These are phyloP conservation scores for Ophiostoma ulmi DNA, from an alignment of 2,329 filamentous ascomycete genomes.

Conservation along the genomic window DNA sequence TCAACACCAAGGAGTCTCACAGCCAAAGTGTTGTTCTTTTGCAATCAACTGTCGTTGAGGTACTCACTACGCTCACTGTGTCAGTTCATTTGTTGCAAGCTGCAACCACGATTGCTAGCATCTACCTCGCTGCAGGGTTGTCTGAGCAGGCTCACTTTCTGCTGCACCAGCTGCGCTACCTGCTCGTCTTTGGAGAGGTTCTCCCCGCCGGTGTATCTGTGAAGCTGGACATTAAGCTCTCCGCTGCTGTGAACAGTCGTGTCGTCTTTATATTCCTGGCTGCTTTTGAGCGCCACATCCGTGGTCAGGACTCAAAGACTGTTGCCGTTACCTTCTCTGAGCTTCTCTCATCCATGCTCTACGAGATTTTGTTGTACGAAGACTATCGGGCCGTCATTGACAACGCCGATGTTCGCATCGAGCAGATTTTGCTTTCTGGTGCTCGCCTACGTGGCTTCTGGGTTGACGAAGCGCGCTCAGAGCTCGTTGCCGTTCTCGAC, in stretches of 20 bases:
- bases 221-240: slow-evolving; percentile 36
- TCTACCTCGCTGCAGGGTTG: slow-evolving; percentile 42
- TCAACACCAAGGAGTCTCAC: slow-evolving; percentile 38
- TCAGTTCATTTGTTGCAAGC: slow-evolving; percentile 47
- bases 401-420: slow-evolving; percentile 30
- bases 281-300: slow-evolving; percentile 41
- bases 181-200: slow-evolving; percentile 45
- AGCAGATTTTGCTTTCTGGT: slow-evolving; percentile 37
- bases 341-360: slow-evolving; percentile 38
- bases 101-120: slow-evolving; percentile 43
- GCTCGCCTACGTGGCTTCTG: slow-evolving; percentile 38
- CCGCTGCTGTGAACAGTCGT: slow-evolving; percentile 29
- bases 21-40: slow-evolving; percentile 38
- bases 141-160: slow-evolving; percentile 39
- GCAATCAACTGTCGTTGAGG: slow-evolving; percentile 39
- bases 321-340: slow-evolving; percentile 38
- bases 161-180: slow-evolving; percentile 46
- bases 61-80: slow-evolving; percentile 35
- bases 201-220: slow-evolving; percentile 34
- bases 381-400: slow-evolving; percentile 34
- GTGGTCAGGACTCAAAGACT: slow-evolving; percentile 33
- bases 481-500: slow-evolving; percentile 36
- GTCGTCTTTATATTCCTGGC: slow-evolving; percentile 43
- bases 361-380: slow-evolving; percentile 39
- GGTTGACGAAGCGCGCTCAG: slow-evolving; percentile 30